Conservation (phyloP, 2,329 filamentous ascomycete genomes). For the Geosmithia flava region DNA sequence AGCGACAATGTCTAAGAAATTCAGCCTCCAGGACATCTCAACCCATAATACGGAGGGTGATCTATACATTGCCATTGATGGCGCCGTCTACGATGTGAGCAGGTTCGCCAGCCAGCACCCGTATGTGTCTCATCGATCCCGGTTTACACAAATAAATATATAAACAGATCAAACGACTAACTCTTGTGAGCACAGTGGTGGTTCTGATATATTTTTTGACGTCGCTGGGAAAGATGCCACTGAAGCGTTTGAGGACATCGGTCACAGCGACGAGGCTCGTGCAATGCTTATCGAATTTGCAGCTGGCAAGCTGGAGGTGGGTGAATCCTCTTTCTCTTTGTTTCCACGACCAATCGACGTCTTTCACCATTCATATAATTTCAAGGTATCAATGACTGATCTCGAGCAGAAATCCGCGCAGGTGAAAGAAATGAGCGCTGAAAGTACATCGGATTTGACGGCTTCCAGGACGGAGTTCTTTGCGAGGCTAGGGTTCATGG, state of each 20-base stretch:
- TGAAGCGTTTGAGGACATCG: background rate
- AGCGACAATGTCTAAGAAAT: background rate
- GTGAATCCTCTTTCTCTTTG: background rate
- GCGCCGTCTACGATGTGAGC: background rate
- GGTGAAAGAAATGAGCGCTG: background rate
- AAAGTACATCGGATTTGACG: background rate
- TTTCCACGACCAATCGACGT: background rate
- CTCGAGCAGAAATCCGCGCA: background rate
- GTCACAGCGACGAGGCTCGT: background rate
- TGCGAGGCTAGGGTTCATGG: background rate
- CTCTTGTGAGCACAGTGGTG: background rate
- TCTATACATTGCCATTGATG: background rate
- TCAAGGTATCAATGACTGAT: background rate
- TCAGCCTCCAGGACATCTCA: background rate
- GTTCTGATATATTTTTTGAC: background rate
- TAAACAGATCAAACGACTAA: background rate
- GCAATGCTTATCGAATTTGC: background rate
- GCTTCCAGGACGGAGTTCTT: background rate
- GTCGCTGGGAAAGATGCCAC: background rate
- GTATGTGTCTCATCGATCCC: background rate
- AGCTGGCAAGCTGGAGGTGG: background rate
- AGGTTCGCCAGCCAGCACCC: background rate
- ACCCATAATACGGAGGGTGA: background rate
- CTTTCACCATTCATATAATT: background rate
- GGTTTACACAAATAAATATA: background rate